A percentile compares a stretch with the other conserved stretches of the same genome.
These are phyloP conservation scores for Apiospora aurea DNA, from an alignment of 2,329 filamentous ascomycete genomes.

Conservation along the genomic window DNA sequence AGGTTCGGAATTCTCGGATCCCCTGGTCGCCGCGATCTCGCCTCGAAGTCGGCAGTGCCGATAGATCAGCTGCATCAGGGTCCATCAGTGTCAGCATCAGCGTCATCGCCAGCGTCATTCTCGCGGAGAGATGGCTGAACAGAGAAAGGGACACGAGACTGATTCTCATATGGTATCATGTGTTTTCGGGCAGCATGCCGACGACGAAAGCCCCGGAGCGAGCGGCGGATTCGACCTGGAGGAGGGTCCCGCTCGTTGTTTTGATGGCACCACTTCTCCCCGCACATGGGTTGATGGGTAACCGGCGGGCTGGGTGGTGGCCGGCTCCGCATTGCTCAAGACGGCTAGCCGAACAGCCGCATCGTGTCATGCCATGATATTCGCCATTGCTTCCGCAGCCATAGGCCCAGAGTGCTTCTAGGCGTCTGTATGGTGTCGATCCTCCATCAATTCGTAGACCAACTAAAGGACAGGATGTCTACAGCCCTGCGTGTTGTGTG, in stretches of 20 bases:
- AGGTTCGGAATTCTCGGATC: neutral
- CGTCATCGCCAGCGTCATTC: neutral
- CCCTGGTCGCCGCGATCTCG: neutral
- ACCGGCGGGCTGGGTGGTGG: conserved; percentile 19
- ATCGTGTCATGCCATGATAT: conserved; percentile 7
- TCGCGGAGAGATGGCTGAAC: neutral
- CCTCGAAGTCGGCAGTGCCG: neutral
- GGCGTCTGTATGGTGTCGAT: neutral
- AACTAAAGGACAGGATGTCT: neutral
- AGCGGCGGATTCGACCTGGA: neutral
- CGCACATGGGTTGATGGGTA: conserved; percentile 8
- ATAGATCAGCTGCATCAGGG: neutral
- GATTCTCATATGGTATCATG: neutral
- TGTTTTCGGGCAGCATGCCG: neutral
- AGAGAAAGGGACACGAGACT: neutral
- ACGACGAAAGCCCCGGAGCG: neutral
- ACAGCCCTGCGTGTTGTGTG: neutral
- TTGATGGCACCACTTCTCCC: conserved; percentile 18
- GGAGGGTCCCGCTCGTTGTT: neutral
- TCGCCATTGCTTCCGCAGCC: neutral
- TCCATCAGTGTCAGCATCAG: neutral
- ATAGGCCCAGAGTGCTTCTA: neutral
- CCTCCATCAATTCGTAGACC: neutral
- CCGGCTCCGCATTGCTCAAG: conserved; percentile 19
- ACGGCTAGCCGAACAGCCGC: conserved; percentile 7